These are phyloP conservation scores for Ogataea naganishii DNA, from an alignment of 805 yeast genomes.

Conservation along the genomic window DNA sequence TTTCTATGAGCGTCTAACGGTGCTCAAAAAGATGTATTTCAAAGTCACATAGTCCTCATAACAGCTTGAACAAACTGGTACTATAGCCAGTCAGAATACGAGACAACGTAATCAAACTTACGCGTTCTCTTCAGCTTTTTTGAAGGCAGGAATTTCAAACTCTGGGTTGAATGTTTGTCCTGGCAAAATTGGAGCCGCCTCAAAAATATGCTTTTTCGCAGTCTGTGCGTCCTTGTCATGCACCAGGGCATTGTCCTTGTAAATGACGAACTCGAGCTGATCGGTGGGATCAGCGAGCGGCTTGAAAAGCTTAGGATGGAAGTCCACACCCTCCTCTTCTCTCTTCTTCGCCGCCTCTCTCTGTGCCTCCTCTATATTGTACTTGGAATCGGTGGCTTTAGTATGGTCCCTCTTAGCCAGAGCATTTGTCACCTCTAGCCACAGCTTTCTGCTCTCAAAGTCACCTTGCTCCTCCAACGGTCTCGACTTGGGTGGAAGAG, in stretches of 20 bases:
- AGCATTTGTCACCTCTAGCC: conserved; percentile 79
- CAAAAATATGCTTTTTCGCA: conserved; percentile 48
- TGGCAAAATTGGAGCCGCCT: conserved; percentile 72
- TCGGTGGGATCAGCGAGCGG: conserved; percentile 29
- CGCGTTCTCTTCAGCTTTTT: conserved; percentile 29
- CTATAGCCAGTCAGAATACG: conserved; percentile 1
- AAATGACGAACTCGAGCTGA: conserved; percentile 56
- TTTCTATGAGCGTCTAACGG: neutral
- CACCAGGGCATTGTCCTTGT: conserved; percentile 32
- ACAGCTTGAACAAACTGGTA: too few relatives aligned
- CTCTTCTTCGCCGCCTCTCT: conserved; percentile 66
- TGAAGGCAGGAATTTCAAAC: conserved; percentile 60
- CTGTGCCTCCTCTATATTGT: conserved; percentile 80
- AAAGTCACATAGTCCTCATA: neutral
- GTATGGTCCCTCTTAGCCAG: conserved; percentile 72
- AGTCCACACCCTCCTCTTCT: conserved; percentile 68
- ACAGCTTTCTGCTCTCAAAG: conserved; percentile 71
- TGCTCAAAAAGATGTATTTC: neutral
- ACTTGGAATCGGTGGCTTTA: conserved; percentile 83
- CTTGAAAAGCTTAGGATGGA: conserved; percentile 72
- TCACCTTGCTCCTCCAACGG: conserved; percentile 74
- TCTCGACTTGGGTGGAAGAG: conserved; percentile 61
- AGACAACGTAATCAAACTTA: neutral
- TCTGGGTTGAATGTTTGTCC: conserved; percentile 64
- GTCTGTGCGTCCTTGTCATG: conserved; percentile 45